phyloP scores from a whole-genome alignment of 371 early-diverging fungal species.

The Mucor lusitanicus region DNA sequence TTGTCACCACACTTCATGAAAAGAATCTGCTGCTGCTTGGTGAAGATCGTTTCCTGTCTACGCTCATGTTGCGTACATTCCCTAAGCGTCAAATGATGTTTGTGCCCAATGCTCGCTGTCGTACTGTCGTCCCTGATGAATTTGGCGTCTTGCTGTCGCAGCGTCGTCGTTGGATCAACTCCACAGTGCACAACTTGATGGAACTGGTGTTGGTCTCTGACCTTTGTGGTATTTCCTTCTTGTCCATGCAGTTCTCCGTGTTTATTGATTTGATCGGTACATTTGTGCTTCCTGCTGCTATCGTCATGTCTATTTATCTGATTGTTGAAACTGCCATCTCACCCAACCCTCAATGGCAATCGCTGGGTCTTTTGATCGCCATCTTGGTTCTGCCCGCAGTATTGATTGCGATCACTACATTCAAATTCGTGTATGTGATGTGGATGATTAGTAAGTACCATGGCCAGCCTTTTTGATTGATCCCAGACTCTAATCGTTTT shows the following conservation, averaged over 20 bases:
- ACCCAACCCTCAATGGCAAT: constrained; percentile 55
- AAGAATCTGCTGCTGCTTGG: constrained; percentile 95
- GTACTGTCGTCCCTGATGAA: constrained; percentile 82
- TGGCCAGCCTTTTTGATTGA: neutral
- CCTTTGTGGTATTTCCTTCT: constrained; percentile 86
- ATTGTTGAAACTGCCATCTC: constrained; percentile 55
- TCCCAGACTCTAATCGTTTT: neutral
- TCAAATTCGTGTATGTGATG: constrained; percentile 75
- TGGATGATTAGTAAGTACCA: constrained; percentile 73
- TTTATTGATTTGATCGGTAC: constrained; percentile 85
- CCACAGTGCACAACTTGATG: constrained; percentile 89
- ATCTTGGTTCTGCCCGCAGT: constrained; percentile 84
- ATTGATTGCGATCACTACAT: constrained; percentile 85
- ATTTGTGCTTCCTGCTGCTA: constrained; percentile 82
- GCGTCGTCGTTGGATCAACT: constrained; percentile 93
- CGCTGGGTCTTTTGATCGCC: constrained; percentile 65
- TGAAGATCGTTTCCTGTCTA: constrained; percentile 95
- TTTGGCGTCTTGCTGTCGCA: constrained; percentile 82
- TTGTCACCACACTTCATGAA: constrained; percentile 93
- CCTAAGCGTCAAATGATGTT: constrained; percentile 93
- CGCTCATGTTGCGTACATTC: constrained; percentile 92
- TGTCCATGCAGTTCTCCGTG: constrained; percentile 90
- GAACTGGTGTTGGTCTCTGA: constrained; percentile 87
- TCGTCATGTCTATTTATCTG: constrained; percentile 61
- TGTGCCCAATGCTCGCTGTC: constrained; percentile 88